Evolutionary conservation across 768 basidiomycete genomes (phyloP), one percentile per base, ranked within the genome.

Genomic region (Amanita thiersii): DNA sequence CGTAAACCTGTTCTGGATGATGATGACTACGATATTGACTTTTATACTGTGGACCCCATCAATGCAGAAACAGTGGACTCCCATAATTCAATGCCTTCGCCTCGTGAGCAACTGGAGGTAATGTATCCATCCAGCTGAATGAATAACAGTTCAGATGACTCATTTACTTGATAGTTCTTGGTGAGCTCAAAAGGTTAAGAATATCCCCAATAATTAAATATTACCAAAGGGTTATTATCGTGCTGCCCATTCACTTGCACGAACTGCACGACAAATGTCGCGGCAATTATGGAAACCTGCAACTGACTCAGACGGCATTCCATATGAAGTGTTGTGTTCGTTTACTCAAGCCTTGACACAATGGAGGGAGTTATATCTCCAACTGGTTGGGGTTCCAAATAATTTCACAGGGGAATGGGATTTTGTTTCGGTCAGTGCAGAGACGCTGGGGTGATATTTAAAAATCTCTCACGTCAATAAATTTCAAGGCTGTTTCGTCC

Each of bases 351-450:
- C 72, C 8, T 72, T 89, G 17, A 62, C 66, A 39, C 67, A 75
- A 34, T 94, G 91, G 91, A 70, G 84, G 46, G 81, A 84, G 21
- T 65, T 79, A 26, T 82, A 83, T 53, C 71, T 96, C 25, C 71
- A 70, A 30, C 69, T 73, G 34, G 87, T 94, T 20, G 91, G 92
- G 18, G 90, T 93, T 28, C 91, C 92, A 7, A 77, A 73, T 40
- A 83, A 86, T 56, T 86, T 89, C 57, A 79, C 82, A 42, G 76
- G 77, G 1, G 77, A 82, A 46, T 94, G 92, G 91, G 89, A 96
- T 52, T 97, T 94, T 52, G 79, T 92, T 33, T 72, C 73, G 48
- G 73, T 73, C 44, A 45, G 71, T 58, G 18, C 31, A 34, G 21
- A 24, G 33, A 37, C 43, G 25, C 49, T 34, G n/a, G n/a, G 3